These are phyloP conservation scores for Umbilicaria muhlenbergii DNA, from an alignment of 495 filamentous ascomycete species.

Conservation along the genomic window DNA sequence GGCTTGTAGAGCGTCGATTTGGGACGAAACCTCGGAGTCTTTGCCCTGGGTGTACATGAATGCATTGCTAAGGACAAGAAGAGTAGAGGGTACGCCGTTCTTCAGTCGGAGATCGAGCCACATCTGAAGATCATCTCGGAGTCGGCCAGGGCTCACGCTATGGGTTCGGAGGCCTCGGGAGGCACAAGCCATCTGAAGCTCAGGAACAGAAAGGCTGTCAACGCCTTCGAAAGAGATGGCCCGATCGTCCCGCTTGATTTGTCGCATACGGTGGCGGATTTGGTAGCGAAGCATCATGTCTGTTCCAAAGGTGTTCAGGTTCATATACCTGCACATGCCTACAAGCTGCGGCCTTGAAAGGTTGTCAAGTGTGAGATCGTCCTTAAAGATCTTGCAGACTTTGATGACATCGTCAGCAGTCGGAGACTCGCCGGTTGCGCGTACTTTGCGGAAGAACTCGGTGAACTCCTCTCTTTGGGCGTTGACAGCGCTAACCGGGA, in stretches of 20 bases:
- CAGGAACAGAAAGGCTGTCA: constrained; percentile 78
- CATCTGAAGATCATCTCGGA: constrained; percentile 82
- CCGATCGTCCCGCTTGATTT: constrained; percentile 95
- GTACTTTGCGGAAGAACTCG: constrained; percentile 96
- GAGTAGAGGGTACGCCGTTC: constrained; percentile 82
- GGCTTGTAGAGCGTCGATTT: constrained; percentile 85
- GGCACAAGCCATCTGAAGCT: constrained; percentile 82
- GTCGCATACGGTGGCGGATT: constrained; percentile 92
- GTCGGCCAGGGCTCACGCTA: constrained; percentile 68
- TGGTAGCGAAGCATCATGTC: constrained; percentile 97
- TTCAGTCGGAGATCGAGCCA: constrained; percentile 93
- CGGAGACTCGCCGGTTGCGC: constrained; percentile 77
- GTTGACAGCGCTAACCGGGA: constrained; percentile 71
- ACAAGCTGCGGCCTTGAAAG: constrained; percentile 90
- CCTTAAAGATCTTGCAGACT: constrained; percentile 98
- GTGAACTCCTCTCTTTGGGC: constrained; percentile 89
- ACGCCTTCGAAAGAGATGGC: constrained; percentile 94
- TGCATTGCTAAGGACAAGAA: constrained; percentile 90
- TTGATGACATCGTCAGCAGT: constrained; percentile 87
- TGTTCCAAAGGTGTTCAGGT: constrained; percentile 89
- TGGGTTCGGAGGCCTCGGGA: constrained; percentile 86
- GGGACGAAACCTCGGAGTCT: constrained; percentile 68
- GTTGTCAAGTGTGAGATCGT: constrained; percentile 95
- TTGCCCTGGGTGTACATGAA: constrained; percentile 92
- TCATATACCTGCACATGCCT: constrained; percentile 97